A percentile compares a stretch with the other conserved stretches of the same genome.
These are phyloP conservation scores for Angomonas ambiguus DNA, from an alignment of 208 protist genomes.

Conservation along the genomic window DNA sequence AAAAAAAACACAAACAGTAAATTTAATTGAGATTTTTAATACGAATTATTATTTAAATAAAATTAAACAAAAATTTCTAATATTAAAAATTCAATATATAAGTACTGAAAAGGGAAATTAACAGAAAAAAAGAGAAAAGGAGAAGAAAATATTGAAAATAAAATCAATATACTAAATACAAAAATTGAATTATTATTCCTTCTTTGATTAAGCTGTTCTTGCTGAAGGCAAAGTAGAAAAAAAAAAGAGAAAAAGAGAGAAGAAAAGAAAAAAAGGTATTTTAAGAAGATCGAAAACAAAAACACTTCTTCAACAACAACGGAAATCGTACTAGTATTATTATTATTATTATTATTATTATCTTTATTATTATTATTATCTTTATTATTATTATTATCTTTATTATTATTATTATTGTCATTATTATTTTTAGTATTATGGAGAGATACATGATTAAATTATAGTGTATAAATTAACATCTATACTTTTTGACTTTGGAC, in stretches of 20 bases:
- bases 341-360: not conserved
- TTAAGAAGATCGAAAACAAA: not conserved
- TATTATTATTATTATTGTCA: conserved; percentile 4
- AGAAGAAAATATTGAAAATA: not conserved
- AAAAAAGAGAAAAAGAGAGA: not conserved
- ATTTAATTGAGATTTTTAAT: not conserved
- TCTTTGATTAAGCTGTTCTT: no score
- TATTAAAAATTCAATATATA: not conserved
- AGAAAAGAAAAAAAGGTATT: not conserved
- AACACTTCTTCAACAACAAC: no score
- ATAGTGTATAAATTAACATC: no score
- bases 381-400: conserved; percentile 10
- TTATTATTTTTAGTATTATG: not conserved
- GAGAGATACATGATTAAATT: not conserved
- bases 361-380: not conserved
- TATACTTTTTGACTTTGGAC: no score
- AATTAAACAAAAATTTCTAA: not conserved
- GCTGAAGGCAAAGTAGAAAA: no score
- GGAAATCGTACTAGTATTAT: not conserved
- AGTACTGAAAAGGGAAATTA: not conserved
- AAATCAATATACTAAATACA: not conserved
- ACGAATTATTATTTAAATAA: not conserved
- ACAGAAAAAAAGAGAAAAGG: not conserved
- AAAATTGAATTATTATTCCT: no score
- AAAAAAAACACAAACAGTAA: not conserved